These are phyloP conservation scores for Chalara sp. DNA, from an alignment of 2,329 filamentous ascomycete species.

Conservation along the genomic window DNA sequence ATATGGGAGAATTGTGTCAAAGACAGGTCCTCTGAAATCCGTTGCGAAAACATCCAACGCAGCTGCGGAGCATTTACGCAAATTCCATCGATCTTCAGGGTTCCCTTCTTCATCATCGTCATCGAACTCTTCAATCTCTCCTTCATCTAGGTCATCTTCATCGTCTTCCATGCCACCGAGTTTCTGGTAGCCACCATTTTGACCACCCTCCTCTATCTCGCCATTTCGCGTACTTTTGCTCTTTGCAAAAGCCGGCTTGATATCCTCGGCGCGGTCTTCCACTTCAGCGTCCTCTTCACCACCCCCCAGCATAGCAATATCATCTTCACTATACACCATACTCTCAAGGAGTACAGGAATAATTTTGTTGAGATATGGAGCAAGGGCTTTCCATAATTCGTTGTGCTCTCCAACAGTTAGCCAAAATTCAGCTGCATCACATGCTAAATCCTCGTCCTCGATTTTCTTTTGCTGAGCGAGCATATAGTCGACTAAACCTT, in stretches of 20 bases:
- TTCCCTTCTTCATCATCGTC: constrained; percentile 72
- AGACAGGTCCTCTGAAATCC: constrained; percentile 82
- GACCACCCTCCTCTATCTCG: constrained; percentile 34
- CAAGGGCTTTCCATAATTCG: constrained; percentile 67
- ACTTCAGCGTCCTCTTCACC: constrained; percentile 86
- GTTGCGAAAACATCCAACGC: constrained; percentile 90
- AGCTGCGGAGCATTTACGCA: constrained; percentile 94
- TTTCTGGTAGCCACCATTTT: constrained; percentile 49
- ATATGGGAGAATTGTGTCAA: constrained; percentile 87
- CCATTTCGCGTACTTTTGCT: constrained; percentile 43
- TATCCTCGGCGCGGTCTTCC: constrained; percentile 84
- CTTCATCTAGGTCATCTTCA: constrained; percentile 76
- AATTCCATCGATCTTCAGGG: constrained; percentile 88
- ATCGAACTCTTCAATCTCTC: constrained; percentile 69
- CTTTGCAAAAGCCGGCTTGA: constrained; percentile 88
- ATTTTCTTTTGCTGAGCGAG: constrained; percentile 76
- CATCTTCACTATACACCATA: constrained; percentile 95
- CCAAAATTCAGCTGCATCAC: constrained; percentile 97
- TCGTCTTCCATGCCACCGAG: constrained; percentile 31
- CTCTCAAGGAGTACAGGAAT: constrained; percentile 86
- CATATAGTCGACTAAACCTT: constrained; percentile 87
- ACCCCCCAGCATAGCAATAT: constrained; percentile 76
- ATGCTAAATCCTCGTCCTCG: constrained; percentile 81
- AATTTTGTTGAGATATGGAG: constrained; percentile 74
- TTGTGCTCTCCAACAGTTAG: constrained; percentile 86